A percentile compares a stretch with the other conserved stretches of the same genome.
phyloP scores from a whole-genome alignment of 352 stramenopile species.

The Phytophthora sojae region DNA sequence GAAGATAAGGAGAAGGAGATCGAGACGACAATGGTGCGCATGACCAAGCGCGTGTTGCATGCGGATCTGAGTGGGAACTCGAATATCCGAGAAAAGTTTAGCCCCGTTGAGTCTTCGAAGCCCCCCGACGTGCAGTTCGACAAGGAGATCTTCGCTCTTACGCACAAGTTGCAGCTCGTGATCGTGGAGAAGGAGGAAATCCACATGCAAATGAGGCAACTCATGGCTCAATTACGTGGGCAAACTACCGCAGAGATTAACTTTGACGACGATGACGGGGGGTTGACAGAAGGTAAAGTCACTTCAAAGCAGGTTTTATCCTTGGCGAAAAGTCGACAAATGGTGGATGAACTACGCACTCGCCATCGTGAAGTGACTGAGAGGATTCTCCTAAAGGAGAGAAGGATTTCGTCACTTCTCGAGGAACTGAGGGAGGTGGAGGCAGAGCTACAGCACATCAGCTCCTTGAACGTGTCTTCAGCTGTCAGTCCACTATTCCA shows the following conservation, averaged over 20 bases:
- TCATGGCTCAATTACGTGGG: constrained; percentile 51
- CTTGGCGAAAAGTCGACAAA: constrained; percentile 49
- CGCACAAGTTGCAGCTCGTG: constrained; percentile 74
- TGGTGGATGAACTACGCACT: constrained; percentile 52
- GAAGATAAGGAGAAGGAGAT: constrained; percentile 81
- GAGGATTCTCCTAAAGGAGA: constrained; percentile 62
- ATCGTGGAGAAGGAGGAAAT: constrained; percentile 85
- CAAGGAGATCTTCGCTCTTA: constrained; percentile 82
- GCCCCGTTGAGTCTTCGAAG: neutral
- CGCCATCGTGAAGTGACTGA: constrained; percentile 56
- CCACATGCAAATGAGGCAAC: constrained; percentile 70
- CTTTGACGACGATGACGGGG: constrained; percentile 2
- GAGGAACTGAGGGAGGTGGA: constrained; percentile 71
- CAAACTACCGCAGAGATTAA: constrained; percentile 18
- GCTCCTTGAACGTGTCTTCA: constrained; percentile 34
- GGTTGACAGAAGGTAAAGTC: neutral
- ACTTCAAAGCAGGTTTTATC: constrained; percentile 30
- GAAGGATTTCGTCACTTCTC: constrained; percentile 53
- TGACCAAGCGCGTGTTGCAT: constrained; percentile 58
- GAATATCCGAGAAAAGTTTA: too few relatives aligned
- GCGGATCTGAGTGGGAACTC: too few relatives aligned
- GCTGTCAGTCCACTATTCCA: constrained; percentile 36
- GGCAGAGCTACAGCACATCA: constrained; percentile 62
- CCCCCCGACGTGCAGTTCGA: constrained; percentile 53
- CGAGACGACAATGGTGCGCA: constrained; percentile 70